A percentile compares a stretch with the other conserved stretches of the same genome.
These are phyloP conservation scores for Aegilops tauschii DNA, from an alignment of 176 grass and related monocot genomes.

Conservation along the genomic window DNA sequence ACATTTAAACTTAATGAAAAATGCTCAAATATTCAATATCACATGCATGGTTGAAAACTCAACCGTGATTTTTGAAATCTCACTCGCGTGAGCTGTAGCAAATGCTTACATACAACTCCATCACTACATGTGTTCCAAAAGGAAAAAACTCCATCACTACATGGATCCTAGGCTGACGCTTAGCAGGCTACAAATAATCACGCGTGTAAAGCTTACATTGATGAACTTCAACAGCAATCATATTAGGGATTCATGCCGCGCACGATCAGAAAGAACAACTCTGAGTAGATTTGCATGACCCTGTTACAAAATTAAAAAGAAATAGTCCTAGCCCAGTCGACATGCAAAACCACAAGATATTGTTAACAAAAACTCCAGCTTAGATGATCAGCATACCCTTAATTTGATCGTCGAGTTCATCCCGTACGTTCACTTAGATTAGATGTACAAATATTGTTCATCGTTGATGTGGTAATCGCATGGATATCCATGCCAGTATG, in stretches of 20 bases:
- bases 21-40: too few relatives aligned
- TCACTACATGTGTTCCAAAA: too few relatives aligned
- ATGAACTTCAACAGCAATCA: constrained; percentile 7
- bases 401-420: not conserved
- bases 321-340: constrained; percentile 24
- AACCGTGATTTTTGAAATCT: too few relatives aligned
- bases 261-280: constrained; percentile 6
- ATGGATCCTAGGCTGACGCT: not conserved
- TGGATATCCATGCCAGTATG: constrained; percentile 1
- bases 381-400: not conserved
- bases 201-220: not conserved
- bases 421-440: not conserved
- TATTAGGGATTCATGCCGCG: constrained; percentile 2
- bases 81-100: too few relatives aligned
- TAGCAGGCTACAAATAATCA: not conserved
- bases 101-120: too few relatives aligned
- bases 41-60: too few relatives aligned
- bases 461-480: not conserved
- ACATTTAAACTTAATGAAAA: too few relatives aligned
- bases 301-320: not conserved
- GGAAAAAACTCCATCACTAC: not conserved
- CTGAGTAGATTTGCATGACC: constrained; percentile 11
- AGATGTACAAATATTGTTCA: not conserved
- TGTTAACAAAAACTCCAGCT: not conserved
- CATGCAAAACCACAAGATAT: constrained; percentile 31